These are phyloP conservation scores for Marchantia paleacea DNA, from an alignment of 225 moss, liverwort and hornwort genomes.

Conservation along the genomic window DNA sequence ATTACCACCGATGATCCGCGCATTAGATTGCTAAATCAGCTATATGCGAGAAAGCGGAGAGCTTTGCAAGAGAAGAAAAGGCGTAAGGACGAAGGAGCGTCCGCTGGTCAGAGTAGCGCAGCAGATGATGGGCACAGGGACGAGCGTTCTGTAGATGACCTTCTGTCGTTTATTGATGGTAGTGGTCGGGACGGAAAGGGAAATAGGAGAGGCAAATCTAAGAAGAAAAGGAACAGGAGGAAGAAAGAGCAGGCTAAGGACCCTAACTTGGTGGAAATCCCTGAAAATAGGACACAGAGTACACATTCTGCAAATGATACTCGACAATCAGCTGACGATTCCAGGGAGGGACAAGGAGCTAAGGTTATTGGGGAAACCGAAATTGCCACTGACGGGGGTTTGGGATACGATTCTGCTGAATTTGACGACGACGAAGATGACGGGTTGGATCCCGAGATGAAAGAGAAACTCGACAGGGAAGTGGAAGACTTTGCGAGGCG, in stretches of 20 bases:
- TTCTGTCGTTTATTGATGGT: conserved; percentile 85
- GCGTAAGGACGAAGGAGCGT: conserved; percentile 51
- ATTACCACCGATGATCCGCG: conserved; percentile 81
- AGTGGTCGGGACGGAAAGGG: conserved; percentile 60
- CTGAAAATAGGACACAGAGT: conserved; percentile 47
- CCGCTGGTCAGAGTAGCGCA: conserved; percentile 39
- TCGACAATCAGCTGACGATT: conserved; percentile 48
- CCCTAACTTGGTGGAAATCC: conserved; percentile 30
- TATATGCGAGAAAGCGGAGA: conserved; percentile 82
- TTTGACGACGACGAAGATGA: conserved; percentile 84
- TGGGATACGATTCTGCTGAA: conserved; percentile 51
- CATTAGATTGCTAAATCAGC: conserved; percentile 81
- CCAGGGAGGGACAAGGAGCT: conserved; percentile 41
- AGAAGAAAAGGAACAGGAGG: conserved; percentile 68
- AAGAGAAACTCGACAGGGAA: conserved; percentile 81
- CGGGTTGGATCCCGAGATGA: conserved; percentile 77
- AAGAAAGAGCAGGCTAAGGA: conserved; percentile 73
- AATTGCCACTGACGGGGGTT: conserved; percentile 36
- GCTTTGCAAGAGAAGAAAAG: conserved; percentile 82
- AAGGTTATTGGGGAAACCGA: conserved; percentile 46
- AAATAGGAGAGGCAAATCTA: conserved; percentile 55
- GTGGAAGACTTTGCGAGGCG: conserved; percentile 88
- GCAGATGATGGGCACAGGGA: conserved; percentile 65
- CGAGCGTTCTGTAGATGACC: conserved; percentile 81
- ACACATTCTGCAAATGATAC: conserved; percentile 37